Conservation (phyloP, 176 grass and related monocot species). For the Carex cristatella region DNA sequence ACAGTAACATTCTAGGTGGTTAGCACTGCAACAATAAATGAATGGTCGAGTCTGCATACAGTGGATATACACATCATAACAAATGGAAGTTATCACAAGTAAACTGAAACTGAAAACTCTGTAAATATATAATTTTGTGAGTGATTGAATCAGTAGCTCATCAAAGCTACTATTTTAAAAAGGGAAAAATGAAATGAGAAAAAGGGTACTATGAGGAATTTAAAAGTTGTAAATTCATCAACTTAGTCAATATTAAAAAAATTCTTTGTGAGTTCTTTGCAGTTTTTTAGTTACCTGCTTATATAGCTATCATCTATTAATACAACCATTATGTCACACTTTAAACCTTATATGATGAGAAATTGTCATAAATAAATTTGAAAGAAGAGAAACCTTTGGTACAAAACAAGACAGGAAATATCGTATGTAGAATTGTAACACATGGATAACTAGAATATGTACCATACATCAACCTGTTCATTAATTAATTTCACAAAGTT, state of each 20-base stretch:
- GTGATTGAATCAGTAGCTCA: background rate
- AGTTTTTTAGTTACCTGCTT: too few species aligned
- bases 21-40: background rate
- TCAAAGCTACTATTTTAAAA: background rate
- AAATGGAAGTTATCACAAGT: background rate
- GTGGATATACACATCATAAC: background rate
- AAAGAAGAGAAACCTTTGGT: too few species aligned
- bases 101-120: background rate
- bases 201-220: background rate
- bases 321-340: too few species aligned
- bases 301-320: too few species aligned
- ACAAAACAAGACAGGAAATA: too few species aligned
- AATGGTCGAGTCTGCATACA: background rate
- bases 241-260: background rate
- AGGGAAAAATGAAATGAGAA: background rate
- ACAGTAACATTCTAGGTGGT: background rate
- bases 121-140: background rate
- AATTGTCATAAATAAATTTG: too few species aligned
- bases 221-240: background rate
- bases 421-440: too few species aligned
- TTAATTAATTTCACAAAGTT: too few species aligned
- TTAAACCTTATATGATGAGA: too few species aligned
- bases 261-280: background rate
- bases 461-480: too few species aligned
- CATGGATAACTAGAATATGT: too few species aligned